Base-by-base conservation (phyloP, 352 stramenopile genomes). In the Globisporangium middletonii region DNA sequence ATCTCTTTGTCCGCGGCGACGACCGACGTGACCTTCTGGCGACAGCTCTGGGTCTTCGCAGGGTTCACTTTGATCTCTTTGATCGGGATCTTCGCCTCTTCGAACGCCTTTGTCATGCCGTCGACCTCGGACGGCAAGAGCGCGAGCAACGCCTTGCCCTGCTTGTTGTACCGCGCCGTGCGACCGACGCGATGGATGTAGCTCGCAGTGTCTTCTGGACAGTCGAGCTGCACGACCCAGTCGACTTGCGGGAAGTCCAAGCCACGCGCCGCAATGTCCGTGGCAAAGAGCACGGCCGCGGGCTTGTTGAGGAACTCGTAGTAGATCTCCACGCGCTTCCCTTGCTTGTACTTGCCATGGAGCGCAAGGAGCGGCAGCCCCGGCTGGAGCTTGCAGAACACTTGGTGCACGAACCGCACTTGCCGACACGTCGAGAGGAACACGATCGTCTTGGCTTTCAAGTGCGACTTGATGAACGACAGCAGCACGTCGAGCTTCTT, bases 341-440 rank as follows among this genome's bases (percentile, higher is more conserved):
- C 90, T 74, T 99, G 97, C 65, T 98, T 98, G 69, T 99, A 95
- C 72, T 99, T 99, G 44, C 98, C 98, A 64, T 99, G 98, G 13
- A 99, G 79, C 6, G 96, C 90, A 78, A 97, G 89, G 1, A 99
- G 71, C 35, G 96, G 92, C 26, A 99, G 81, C 30, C 97, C 97
- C 2, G 97, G 97, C 67, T 99, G 96, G 38, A 99, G 70, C 50
- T 96, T 96, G 68, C 96, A 98, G 51, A 99, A 98, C 18, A 98
- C 65, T 53, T 97, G 85, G 79, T 97, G 95, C 12, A 98, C 74
- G 72, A 97, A 98, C 30, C 96, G 89, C 50, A 99, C 95, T 69
- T 98, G 92, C 37, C 96, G 92, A 68, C 97, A 99, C 4, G 94
- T 98, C 1, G 94, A 96, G 28, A 99, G 77, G 70, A 99, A 99